These are phyloP conservation scores for Pseudocercospora musae DNA, from an alignment of 2,329 filamentous ascomycete species.

Conservation along the genomic window DNA sequence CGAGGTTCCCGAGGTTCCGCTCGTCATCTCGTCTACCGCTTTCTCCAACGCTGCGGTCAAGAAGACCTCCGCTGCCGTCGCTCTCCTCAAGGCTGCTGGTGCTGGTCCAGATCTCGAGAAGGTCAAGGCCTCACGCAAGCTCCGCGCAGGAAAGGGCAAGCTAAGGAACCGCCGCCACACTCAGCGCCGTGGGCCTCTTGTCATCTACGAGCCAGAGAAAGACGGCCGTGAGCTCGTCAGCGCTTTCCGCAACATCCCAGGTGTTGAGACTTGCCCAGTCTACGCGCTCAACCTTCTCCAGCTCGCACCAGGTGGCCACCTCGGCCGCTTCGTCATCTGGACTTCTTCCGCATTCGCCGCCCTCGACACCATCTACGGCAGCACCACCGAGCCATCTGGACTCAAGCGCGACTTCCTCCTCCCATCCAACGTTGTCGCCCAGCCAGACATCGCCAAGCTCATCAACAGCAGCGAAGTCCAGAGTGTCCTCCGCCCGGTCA, in stretches of 20 bases:
- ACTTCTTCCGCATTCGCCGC: conserved; percentile 95
- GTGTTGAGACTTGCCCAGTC: conserved; percentile 94
- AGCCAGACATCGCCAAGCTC: conserved; percentile 92
- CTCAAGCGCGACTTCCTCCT: conserved; percentile 99
- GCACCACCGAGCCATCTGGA: conserved; percentile 80
- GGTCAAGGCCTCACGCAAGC: conserved; percentile 94
- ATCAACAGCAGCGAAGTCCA: conserved; percentile 99
- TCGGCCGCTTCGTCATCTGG: conserved; percentile 99
- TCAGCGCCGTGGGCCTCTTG: conserved; percentile 94
- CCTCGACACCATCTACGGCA: conserved; percentile 95
- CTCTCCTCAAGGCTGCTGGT: conserved; percentile 86
- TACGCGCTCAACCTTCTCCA: conserved; percentile 97
- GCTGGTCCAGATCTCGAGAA: conserved; percentile 89
- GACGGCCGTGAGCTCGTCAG: conserved; percentile 92
- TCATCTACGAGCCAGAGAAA: conserved; percentile 93
- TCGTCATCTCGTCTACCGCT: conserved; percentile 87
- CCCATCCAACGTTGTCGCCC: conserved; percentile 84
- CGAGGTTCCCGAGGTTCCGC: conserved; percentile 89
- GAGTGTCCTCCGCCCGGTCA: conserved; percentile 87
- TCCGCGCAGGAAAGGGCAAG: conserved; percentile 98
- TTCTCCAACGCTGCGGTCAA: conserved; percentile 75
- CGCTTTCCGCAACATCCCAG: conserved; percentile 98
- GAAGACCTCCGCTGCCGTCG: conserved; percentile 85
- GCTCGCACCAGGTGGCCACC: conserved; percentile 96
- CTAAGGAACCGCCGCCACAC: conserved; percentile 92